Base-by-base conservation (phyloP, 345 rosid genomes). In the Litchi chinensis region DNA sequence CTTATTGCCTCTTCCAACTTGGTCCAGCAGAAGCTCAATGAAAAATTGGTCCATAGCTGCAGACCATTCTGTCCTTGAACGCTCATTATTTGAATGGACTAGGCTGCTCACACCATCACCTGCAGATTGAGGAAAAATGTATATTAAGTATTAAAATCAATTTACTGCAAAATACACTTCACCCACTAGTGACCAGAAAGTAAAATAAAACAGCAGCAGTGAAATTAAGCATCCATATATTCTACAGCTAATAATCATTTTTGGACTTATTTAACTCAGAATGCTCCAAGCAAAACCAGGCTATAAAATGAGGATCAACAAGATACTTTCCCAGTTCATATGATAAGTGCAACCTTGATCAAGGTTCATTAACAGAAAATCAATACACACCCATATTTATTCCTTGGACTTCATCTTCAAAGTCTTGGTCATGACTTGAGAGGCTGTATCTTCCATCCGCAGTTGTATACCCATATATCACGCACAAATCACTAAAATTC, bases 401-500 rank as follows among this genome's bases (percentile, higher is more conserved):
- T 66, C 90, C 89, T 63, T 84, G 88, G 70, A 85, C 64, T 75
- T 89, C 94, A 85, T 91, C 94, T 21, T 92, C 95, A 81, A 90
- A 82, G 83, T 91, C 93, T 56, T 85, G 5, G 80, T 94, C 98
- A 85, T 94, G 97, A 80, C 96, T 92, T 73, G 98, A 94, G 74
- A 87, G 86, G 73, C 98, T 94, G 78, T 94, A 94, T 82, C 98
- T 91, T 83, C 98, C 98, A 85, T 92, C 98, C 0, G 98, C 98
- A 76, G 85, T 85, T 1, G 91, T 84, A 85, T 91, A 87, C 71
- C 93, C 98, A 87, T 85, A 91, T 74, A 92, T 88, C 71, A 87
- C 79, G 81, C 98, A 91, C 88, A 94, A 75, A 81, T 94, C 94
- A 79, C 77, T 83, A 79, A 92, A 91, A 83, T 92, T 88, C 78